These are phyloP conservation scores for Mycena galopus DNA, from an alignment of 768 basidiomycete species.

Conservation along the genomic window DNA sequence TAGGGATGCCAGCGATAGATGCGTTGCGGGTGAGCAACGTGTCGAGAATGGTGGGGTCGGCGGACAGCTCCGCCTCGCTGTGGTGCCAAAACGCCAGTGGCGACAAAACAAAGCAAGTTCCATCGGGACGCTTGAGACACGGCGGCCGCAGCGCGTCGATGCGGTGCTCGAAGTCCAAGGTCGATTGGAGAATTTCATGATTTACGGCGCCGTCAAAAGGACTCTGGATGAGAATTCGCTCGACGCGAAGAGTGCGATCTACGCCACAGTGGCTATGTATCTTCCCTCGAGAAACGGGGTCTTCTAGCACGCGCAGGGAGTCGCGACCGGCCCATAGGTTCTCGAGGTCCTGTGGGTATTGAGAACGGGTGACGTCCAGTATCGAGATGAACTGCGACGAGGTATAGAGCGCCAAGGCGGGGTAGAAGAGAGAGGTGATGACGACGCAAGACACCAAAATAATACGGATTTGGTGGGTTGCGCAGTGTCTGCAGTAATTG, in stretches of 20 bases:
- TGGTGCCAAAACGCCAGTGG: slow-evolving; percentile 84
- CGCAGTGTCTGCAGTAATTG: slow-evolving; percentile 75
- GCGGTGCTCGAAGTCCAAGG: slow-evolving; percentile 74
- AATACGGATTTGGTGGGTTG: slow-evolving; percentile 90
- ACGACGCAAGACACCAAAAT: slow-evolving; percentile 90
- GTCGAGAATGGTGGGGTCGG: slow-evolving; percentile 69
- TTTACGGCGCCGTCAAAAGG: slow-evolving; percentile 67
- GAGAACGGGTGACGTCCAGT: slow-evolving; percentile 69
- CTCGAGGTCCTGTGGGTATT: slow-evolving; percentile 73
- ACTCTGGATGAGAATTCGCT: slow-evolving; percentile 81
- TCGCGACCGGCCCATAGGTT: slow-evolving; percentile 79
- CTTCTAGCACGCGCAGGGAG: slow-evolving; percentile 74
- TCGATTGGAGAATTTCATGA: slow-evolving; percentile 71
- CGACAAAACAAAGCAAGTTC: slow-evolving; percentile 77
- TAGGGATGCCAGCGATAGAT: slow-evolving; percentile 71
- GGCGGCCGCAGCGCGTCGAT: slow-evolving; percentile 59
- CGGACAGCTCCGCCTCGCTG: slow-evolving; percentile 64
- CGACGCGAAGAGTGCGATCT: slow-evolving; percentile 79
- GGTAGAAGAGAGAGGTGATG: slow-evolving; percentile 91
- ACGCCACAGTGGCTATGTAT: slow-evolving; percentile 71
- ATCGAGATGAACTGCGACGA: slow-evolving; percentile 77
- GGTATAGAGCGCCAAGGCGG: slow-evolving; percentile 88
- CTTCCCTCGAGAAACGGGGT: slow-evolving; percentile 68
- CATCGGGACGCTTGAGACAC: slow-evolving; percentile 68
- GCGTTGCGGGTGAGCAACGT: slow-evolving; percentile 69